Percentiles rank a stretch among this genome's conserved stretches.
These are phyloP conservation scores for Alternaria incomplexa DNA, from an alignment of 2,329 filamentous ascomycete genomes.

Conservation along the genomic window DNA sequence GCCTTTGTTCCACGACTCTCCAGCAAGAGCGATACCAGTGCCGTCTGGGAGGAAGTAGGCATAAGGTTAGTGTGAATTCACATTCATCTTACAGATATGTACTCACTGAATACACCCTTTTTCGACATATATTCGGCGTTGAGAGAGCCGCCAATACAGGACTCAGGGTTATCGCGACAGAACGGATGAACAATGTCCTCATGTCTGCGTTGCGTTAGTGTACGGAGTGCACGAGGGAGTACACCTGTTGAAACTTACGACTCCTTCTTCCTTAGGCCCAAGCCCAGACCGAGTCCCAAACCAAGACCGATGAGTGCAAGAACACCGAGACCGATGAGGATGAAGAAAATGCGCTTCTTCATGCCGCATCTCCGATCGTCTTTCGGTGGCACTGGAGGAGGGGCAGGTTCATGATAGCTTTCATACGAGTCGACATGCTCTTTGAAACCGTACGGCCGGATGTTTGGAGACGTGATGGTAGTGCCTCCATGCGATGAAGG, in stretches of 20 bases:
- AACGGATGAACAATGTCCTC: conserved; percentile 23
- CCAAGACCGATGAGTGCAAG: conserved; percentile 42
- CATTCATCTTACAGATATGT: neutral
- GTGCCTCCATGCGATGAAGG: conserved; percentile 25
- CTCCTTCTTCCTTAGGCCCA: conserved; percentile 39
- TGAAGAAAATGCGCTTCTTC: conserved; percentile 31
- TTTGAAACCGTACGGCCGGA: conserved; percentile 30
- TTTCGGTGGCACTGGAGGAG: conserved; percentile 24
- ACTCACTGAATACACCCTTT: conserved; percentile 49
- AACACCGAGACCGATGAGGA: conserved; percentile 30
- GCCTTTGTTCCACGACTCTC: conserved; percentile 49
- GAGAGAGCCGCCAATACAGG: conserved; percentile 50
- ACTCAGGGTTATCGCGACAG: conserved; percentile 34
- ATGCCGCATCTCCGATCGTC: conserved; percentile 32
- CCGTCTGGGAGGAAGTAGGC: conserved; percentile 34
- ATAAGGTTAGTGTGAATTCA: neutral
- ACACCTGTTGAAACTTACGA: conserved; percentile 9
- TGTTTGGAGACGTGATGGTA: conserved; percentile 21
- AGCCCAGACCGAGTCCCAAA: conserved; percentile 46
- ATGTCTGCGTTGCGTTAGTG: conserved; percentile 5
- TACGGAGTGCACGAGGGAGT: neutral
- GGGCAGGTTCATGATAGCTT: conserved; percentile 12
- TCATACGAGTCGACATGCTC: conserved; percentile 30
- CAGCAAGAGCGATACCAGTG: conserved; percentile 54
- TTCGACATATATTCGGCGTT: conserved; percentile 48